Conservation (phyloP, 805 yeast genomes). For the Monosporozyma servazzii region DNA sequence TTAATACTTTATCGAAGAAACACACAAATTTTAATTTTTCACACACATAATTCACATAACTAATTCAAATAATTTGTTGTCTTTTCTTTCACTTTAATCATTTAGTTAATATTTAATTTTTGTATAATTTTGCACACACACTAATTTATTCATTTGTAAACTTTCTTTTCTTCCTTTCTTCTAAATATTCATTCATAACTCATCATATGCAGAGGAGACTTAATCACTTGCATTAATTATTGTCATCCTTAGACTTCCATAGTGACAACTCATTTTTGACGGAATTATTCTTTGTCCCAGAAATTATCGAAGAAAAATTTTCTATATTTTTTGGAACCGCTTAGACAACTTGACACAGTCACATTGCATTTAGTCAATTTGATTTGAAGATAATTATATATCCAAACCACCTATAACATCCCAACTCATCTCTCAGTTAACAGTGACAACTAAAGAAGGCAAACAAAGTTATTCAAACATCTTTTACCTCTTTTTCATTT, state of each 20-base stretch:
- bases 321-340: neutral
- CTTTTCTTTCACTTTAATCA: constrained; percentile 7
- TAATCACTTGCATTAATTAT: too few relatives aligned
- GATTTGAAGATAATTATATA: neutral
- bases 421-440: neutral
- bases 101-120: constrained; percentile 11
- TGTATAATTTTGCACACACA: constrained; percentile 13
- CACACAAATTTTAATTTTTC: constrained; percentile 4
- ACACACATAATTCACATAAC: constrained; percentile 7
- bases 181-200: neutral
- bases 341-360: neutral
- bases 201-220: too few relatives aligned
- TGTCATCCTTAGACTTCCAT: too few relatives aligned
- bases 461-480: neutral
- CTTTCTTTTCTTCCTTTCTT: neutral
- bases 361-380: neutral
- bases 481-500: neutral
- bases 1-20: constrained; percentile 5
- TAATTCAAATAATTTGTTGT: constrained; percentile 1
- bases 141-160: constrained; percentile 13
- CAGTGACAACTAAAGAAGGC: neutral
- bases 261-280: neutral
- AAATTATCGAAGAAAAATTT: neutral
- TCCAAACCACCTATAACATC: neutral
- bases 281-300: neutral